A percentile compares a stretch with the other conserved stretches of the same genome.
Evolutionary conservation across 257 asterid species (phyloP).

Genomic region (Gentiana dahurica): DNA sequence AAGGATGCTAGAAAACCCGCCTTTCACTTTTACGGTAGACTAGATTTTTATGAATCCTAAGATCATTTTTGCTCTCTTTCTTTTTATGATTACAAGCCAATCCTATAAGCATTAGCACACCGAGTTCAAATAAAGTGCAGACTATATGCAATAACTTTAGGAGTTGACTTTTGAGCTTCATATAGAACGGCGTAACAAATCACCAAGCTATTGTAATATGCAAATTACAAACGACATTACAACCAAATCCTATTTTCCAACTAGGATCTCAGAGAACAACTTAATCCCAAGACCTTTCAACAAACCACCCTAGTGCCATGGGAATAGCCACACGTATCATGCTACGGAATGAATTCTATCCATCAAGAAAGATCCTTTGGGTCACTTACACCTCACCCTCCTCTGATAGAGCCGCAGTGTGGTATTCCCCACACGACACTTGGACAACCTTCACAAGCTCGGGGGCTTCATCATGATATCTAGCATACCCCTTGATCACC

Average conservation of each 20-base stretch:
- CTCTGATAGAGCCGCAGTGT: slow-evolving; percentile 83
- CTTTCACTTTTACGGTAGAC: too few relatives aligned
- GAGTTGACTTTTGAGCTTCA: neutral
- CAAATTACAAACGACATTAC: slow-evolving; percentile 3
- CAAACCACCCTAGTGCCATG: slow-evolving; percentile 22
- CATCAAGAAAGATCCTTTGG: slow-evolving; percentile 33
- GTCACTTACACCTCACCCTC: slow-evolving; percentile 97
- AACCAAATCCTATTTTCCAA: slow-evolving; percentile 5
- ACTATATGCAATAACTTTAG: neutral
- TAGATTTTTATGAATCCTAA: too few relatives aligned
- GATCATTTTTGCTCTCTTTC: too few relatives aligned
- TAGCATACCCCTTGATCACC: slow-evolving; percentile 66
- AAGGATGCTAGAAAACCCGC: too few relatives aligned
- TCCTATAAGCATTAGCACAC: too few relatives aligned
- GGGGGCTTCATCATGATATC: slow-evolving; percentile 91
- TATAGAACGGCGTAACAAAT: slow-evolving; percentile 1
- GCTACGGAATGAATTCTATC: slow-evolving; percentile 28
- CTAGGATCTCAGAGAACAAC: neutral
- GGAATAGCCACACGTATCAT: slow-evolving; percentile 25
- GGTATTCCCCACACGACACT: slow-evolving; percentile 97
- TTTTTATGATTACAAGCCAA: too few relatives aligned
- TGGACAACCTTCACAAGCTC: slow-evolving; percentile 85
- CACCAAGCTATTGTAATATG: slow-evolving; percentile 1
- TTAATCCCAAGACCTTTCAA: slow-evolving; percentile 13
- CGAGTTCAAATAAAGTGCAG: too few relatives aligned